Evolutionary conservation across 2,329 filamentous ascomycete species (phyloP), one percentile per base, ranked within the genome.

Genomic region (Alternaria consortialis): DNA sequence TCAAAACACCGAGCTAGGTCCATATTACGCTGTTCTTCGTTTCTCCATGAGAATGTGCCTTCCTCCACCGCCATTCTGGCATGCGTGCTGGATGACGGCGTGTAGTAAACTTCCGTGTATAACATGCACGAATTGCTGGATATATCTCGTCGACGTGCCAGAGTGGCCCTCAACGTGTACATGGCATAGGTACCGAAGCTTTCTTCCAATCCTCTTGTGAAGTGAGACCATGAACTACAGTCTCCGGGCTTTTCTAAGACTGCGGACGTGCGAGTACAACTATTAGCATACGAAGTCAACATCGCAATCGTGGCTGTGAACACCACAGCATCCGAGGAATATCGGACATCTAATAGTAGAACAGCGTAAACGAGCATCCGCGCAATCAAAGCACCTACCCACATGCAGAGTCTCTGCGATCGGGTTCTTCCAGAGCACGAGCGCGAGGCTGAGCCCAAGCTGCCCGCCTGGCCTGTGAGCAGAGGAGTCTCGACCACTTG

Each of bases 401-500:
- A 32, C 17, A 34, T 15, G 44, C 7, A 32, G 27, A 23, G 6
- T 48, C 17, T 42, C n/a, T 20, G 39, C 39, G 39, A 42, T 42
- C 17, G 23, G 23, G 17, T 42, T n/a, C 39, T 31, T 8, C 44
- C 29, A 20, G 12, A 7, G 31, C 31, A 48, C 44, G 29, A 48
- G 12, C n/a, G 29, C 29, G 44, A 34, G 29, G n/a, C 44, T 48
- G 31, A 7, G 17, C 44, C 1, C 43, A 32, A 20, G 8, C 43
- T 47, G 27, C 43, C 29, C 43, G 29, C 43, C 29, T 47, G 5
- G 29, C 20, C 20, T 32, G 29, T 48, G 29, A 48, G 17, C 44
- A 31, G 13, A 48, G 17, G 44, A 48, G 44, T 48, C 44, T 48
- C 29, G 44, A 48, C 29, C 44, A 32, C 44, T 48, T 48, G 44